These are phyloP conservation scores for Sclerotinia glacialis DNA, from an alignment of 2,329 filamentous ascomycete genomes.

Conservation along the genomic window DNA sequence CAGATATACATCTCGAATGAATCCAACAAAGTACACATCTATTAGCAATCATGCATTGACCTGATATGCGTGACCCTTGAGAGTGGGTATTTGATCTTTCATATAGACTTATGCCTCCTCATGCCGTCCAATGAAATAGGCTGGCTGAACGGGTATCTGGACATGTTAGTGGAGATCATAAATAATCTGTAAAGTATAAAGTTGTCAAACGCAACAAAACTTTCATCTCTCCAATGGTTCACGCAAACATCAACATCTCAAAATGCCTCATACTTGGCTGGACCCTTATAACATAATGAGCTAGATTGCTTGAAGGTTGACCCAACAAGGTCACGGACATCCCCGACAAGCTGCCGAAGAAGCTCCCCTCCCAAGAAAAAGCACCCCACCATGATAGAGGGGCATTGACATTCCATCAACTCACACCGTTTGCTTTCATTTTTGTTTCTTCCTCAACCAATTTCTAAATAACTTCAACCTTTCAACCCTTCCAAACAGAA, in stretches of 20 bases:
- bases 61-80: not conserved
- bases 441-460: constrained; percentile 20
- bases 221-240: not conserved
- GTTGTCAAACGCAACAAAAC: not conserved
- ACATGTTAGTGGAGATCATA: not conserved
- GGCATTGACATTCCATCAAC: constrained; percentile 28
- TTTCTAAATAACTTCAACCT: not conserved
- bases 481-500: not conserved
- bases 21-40: not conserved
- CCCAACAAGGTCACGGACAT: constrained; percentile 11
- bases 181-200: not conserved
- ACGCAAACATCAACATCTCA: not conserved
- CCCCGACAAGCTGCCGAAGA: constrained; percentile 17
- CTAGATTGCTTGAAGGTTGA: constrained; percentile 9
- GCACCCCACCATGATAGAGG: constrained; percentile 33
- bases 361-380: constrained; percentile 13
- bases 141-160: no score
- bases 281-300: not conserved
- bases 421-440: constrained; percentile 27
- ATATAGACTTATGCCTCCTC: not conserved
- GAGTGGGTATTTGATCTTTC: not conserved
- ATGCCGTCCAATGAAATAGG: not conserved
- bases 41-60: not conserved
- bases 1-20: not conserved
- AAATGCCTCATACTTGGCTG: not conserved